A percentile compares a stretch with the other conserved stretches of the same genome.
phyloP scores from a whole-genome alignment of 2,329 filamentous ascomycete species.

The Verruconis gallopava region DNA sequence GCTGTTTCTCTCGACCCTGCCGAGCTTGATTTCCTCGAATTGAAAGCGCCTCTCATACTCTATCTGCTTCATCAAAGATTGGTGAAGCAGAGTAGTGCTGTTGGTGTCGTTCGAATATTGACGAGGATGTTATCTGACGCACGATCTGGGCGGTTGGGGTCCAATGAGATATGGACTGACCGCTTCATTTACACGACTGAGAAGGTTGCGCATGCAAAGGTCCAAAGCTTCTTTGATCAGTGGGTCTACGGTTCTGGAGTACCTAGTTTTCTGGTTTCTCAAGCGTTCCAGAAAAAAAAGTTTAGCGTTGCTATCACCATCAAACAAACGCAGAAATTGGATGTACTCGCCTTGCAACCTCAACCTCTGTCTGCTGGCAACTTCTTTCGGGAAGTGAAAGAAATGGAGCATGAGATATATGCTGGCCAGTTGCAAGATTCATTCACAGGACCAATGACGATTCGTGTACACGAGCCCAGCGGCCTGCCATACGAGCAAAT shows the following conservation, averaged over 20 bases:
- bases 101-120: conserved; percentile 73
- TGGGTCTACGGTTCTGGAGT: conserved; percentile 86
- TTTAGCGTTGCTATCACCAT: conserved; percentile 88
- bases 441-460: conserved; percentile 90
- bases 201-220: conserved; percentile 71
- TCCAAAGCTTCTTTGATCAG: conserved; percentile 86
- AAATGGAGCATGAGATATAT: conserved; percentile 57
- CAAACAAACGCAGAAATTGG: conserved; percentile 52
- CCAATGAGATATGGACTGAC: conserved; percentile 58
- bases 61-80: conserved; percentile 89
- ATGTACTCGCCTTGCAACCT: conserved; percentile 18
- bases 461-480: conserved; percentile 94
- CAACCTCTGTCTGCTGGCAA: conserved; percentile 49
- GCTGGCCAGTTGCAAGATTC: conserved; percentile 59
- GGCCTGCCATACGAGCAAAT: conserved; percentile 98
- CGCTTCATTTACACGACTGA: conserved; percentile 76
- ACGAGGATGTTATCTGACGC: conserved; percentile 76
- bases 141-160: conserved; percentile 63
- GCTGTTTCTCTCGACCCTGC: conserved; percentile 67
- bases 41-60: conserved; percentile 83
- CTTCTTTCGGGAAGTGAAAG: conserved; percentile 76
- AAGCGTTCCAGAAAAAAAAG: conserved; percentile 95
- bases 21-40: conserved; percentile 78
- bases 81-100: conserved; percentile 73
- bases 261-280: conserved; percentile 72